Conservation (phyloP, 2,329 filamentous ascomycete genomes). For the Hypocreales sp. region DNA sequence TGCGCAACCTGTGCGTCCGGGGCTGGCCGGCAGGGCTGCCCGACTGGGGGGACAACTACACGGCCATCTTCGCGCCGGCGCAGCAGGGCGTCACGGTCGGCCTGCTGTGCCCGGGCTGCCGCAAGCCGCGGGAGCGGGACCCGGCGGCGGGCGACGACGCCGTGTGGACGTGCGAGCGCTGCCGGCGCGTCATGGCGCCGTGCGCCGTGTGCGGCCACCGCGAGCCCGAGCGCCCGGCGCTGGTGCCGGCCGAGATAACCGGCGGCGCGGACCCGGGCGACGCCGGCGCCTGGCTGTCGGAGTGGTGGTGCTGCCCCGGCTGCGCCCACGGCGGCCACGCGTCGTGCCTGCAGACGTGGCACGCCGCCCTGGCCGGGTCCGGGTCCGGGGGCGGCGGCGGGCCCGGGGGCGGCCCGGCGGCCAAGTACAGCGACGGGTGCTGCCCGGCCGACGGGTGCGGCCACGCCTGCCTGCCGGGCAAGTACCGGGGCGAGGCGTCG, state of each 20-base stretch:
- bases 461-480: conserved; percentile 44
- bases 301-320: conserved; percentile 49
- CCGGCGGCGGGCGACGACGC: conserved; percentile 25
- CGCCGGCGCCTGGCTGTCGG: conserved; percentile 14
- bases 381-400: conserved; percentile 5
- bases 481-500: conserved; percentile 32
- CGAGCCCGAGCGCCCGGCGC: conserved; percentile 27
- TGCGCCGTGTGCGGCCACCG: conserved; percentile 45
- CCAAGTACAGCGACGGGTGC: conserved; percentile 34
- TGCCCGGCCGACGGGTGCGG: conserved; percentile 51
- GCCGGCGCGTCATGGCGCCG: conserved; percentile 32
- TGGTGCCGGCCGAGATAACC: conserved; percentile 16
- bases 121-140: conserved; percentile 39
- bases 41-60: conserved; percentile 38
- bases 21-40: conserved; percentile 37
- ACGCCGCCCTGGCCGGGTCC: conserved; percentile 20
- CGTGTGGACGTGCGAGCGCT: conserved; percentile 45
- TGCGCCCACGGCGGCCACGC: conserved; percentile 49
- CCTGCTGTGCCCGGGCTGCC: conserved; percentile 39
- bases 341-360: conserved; percentile 44
- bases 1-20: conserved; percentile 44
- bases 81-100: conserved; percentile 38
- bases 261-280: conserved; percentile 9
- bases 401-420: conserved; percentile 2
- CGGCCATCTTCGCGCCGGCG: conserved; percentile 34